Evolutionary conservation across 805 yeast genomes (phyloP).

Genomic region (Metschnikowia chrysomelidarum): DNA sequence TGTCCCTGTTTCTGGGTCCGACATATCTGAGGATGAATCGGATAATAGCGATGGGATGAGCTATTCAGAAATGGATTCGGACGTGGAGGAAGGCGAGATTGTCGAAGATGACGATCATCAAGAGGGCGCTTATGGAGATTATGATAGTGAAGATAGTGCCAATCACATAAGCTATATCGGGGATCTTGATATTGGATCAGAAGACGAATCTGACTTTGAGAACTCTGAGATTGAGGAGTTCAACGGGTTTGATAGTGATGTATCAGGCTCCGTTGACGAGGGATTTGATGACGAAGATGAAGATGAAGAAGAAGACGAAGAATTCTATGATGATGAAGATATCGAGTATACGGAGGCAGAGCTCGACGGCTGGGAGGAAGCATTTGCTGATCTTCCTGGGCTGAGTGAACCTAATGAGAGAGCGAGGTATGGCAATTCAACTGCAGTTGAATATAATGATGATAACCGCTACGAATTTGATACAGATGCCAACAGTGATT

Average conservation of each 20-base stretch:
- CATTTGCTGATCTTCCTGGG: constrained; percentile 30
- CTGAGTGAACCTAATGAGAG: constrained; percentile 6
- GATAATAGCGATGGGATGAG: constrained; percentile 24
- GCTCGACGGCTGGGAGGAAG: constrained; percentile 42
- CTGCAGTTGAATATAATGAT: constrained; percentile 18
- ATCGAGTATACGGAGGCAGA: constrained; percentile 36
- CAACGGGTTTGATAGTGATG: constrained; percentile 22
- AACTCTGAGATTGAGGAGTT: constrained; percentile 30
- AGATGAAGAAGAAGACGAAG: constrained; percentile 40
- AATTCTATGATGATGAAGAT: constrained; percentile 29
- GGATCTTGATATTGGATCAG: constrained; percentile 30
- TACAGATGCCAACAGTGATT: constrained; percentile 19
- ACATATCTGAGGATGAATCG: constrained; percentile 24
- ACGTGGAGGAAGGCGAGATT: constrained; percentile 23
- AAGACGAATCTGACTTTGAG: constrained; percentile 31
- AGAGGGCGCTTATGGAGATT: constrained; percentile 19
- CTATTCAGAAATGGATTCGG: constrained; percentile 27
- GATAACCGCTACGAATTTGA: constrained; percentile 15
- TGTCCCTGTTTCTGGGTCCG: constrained; percentile 40
- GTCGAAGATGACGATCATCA: constrained; percentile 15
- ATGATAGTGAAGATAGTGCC: constrained; percentile 25
- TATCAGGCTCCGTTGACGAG: constrained; percentile 22
- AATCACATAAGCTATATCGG: constrained; percentile 38
- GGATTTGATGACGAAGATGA: constrained; percentile 36
- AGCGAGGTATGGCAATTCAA: constrained; percentile 14